Percentiles rank a stretch among this genome's conserved stretches.
Evolutionary conservation across 768 basidiomycete species (phyloP).

Genomic region (Rhizopogon vesiculosus): DNA sequence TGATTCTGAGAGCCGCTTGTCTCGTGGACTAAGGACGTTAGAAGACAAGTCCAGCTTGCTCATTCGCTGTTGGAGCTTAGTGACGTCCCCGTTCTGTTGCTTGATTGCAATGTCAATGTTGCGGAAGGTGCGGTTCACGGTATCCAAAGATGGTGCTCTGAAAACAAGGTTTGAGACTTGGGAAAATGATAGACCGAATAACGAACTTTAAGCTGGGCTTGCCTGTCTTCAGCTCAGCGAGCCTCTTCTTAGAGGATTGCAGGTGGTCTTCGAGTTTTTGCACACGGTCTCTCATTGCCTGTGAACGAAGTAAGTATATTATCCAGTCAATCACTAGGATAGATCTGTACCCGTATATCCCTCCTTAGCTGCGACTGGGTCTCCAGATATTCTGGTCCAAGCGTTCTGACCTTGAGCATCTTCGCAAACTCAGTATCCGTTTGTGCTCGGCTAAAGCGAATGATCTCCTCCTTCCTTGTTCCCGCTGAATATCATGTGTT

Average conservation of each 20-base stretch:
- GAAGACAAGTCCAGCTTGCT: conserved; percentile 41
- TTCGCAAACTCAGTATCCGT: conserved; percentile 76
- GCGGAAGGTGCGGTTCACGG: conserved; percentile 74
- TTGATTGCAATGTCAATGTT: conserved; percentile 76
- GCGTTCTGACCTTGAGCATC: conserved; percentile 65
- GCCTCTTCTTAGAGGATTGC: conserved; percentile 61
- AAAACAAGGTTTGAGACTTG: conserved; percentile 2
- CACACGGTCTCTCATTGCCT: conserved; percentile 70
- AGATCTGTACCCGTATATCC: conserved; percentile 55
- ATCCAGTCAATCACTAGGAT: not conserved
- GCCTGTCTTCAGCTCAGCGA: conserved; percentile 57
- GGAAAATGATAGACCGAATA: not conserved
- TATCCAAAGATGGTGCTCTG: conserved; percentile 83
- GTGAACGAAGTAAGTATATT: conserved; percentile 3
- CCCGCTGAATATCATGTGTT: conserved; percentile 44
- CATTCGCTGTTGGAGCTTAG: conserved; percentile 47
- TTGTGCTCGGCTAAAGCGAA: conserved; percentile 72
- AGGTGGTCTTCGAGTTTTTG: conserved; percentile 79
- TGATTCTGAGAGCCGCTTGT: conserved; percentile 38
- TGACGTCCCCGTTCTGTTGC: conserved; percentile 54
- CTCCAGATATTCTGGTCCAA: conserved; percentile 88
- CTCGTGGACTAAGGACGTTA: conserved; percentile 24
- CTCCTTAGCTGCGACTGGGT: conserved; percentile 74
- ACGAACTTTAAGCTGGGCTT: conserved; percentile 60
- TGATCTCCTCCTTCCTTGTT: conserved; percentile 79